Evolutionary conservation across 768 basidiomycete genomes (phyloP).

Genomic region (Leccinum rimulosum): DNA sequence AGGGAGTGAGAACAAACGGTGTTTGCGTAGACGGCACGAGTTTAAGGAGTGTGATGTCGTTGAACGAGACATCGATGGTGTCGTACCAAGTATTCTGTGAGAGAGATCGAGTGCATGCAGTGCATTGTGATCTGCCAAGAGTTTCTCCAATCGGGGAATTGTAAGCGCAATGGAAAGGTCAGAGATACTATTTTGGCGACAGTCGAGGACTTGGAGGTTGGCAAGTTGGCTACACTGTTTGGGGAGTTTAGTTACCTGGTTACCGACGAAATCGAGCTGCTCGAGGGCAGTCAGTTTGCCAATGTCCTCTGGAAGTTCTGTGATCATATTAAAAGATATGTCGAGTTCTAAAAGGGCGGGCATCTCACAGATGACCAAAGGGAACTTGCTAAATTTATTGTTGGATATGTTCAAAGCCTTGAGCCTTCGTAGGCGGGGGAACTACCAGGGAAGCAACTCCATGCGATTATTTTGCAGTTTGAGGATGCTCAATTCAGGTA

Average conservation of each 20-base stretch:
- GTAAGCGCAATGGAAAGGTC: slow-evolving; percentile 69
- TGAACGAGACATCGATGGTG: slow-evolving; percentile 72
- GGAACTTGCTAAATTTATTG: slow-evolving; percentile 83
- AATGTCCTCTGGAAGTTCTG: slow-evolving; percentile 77
- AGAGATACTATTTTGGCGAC: slow-evolving; percentile 77
- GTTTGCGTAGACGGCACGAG: slow-evolving; percentile 47
- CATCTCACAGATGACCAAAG: slow-evolving; percentile 72
- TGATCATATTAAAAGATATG: slow-evolving; percentile 90
- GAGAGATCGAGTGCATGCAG: slow-evolving; percentile 79
- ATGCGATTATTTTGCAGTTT: slow-evolving; percentile 90
- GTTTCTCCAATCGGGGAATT: slow-evolving; percentile 63
- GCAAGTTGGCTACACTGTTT: slow-evolving; percentile 52
- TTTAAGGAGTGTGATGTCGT: slow-evolving; percentile 82
- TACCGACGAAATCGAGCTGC: slow-evolving; percentile 79
- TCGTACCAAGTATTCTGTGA: slow-evolving; percentile 61
- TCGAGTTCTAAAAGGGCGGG: slow-evolving; percentile 79
- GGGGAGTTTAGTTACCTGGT: slow-evolving; percentile 74
- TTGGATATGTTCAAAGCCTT: slow-evolving; percentile 90
- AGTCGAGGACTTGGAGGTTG: slow-evolving; percentile 72
- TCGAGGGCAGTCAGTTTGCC: slow-evolving; percentile 68
- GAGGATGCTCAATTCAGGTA: slow-evolving; percentile 65
- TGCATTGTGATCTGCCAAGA: slow-evolving; percentile 81
- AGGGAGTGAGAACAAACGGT: slow-evolving; percentile 68
- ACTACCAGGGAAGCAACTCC: slow-evolving; percentile 81
- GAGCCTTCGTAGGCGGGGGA: slow-evolving; percentile 69